phyloP scores from a whole-genome alignment of 106 monocot species.

The Dioscorea dumetorum region DNA sequence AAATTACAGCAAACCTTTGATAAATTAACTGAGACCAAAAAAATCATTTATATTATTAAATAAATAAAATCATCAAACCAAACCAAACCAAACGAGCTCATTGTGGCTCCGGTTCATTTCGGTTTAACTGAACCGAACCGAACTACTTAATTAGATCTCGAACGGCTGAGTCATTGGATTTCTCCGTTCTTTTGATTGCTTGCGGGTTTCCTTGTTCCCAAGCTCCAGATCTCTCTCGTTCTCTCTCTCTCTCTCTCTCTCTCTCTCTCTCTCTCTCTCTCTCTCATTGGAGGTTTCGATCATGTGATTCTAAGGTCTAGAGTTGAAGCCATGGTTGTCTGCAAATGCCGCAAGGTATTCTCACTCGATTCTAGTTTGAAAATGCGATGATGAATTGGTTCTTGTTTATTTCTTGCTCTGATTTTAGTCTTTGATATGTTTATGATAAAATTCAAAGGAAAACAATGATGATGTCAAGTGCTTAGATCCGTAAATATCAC shows the following conservation, averaged over 20 bases:
- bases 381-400: too few species aligned
- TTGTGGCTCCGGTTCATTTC: too few species aligned
- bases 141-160: too few species aligned
- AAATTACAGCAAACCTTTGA: too few species aligned
- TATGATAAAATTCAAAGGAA: not conserved
- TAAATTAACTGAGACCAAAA: too few species aligned
- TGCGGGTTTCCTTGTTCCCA: not conserved
- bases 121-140: too few species aligned
- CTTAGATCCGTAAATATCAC: not conserved
- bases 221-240: not conserved
- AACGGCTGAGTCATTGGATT: too few species aligned
- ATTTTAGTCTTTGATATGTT: not conserved
- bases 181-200: not conserved
- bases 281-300: not conserved
- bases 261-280: not conserved
- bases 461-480: not conserved
- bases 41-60: too few species aligned
- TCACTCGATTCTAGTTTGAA: not conserved
- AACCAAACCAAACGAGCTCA: too few species aligned
- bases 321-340: slow-evolving; percentile 55
- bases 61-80: too few species aligned
- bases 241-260: too few species aligned
- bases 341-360: slow-evolving; percentile 89
- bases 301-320: not conserved
- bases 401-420: not conserved